A percentile compares a stretch with the other conserved stretches of the same genome.
Conservation (phyloP, 2,329 filamentous ascomycete genomes). For the Chrysosporium queenslandicum region DNA sequence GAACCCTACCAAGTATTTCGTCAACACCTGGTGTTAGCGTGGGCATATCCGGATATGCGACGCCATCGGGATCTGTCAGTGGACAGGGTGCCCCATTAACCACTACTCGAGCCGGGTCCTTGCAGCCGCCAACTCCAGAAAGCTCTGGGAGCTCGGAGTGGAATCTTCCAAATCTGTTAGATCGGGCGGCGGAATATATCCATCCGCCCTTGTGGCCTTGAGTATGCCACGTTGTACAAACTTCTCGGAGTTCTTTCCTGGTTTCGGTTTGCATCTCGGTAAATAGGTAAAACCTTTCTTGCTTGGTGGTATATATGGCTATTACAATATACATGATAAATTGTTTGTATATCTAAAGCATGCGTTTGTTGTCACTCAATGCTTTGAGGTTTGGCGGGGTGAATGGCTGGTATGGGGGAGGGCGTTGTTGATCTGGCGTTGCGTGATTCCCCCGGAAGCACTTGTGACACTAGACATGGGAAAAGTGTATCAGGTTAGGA, state of each 20-base stretch:
- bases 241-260: no score
- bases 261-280: background rate
- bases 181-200: constrained; percentile 40
- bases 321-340: no score
- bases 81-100: constrained; percentile 1
- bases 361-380: no score
- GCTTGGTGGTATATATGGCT: no score
- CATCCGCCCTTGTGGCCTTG: constrained; percentile 37
- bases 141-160: constrained; percentile 40
- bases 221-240: background rate
- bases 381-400: no score
- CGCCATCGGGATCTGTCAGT: constrained; percentile 5
- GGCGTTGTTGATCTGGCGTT: background rate
- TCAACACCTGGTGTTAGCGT: background rate
- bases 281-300: background rate
- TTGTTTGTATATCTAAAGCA: no score
- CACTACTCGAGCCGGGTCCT: constrained; percentile 25
- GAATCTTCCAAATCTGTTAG: constrained; percentile 38
- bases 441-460: background rate
- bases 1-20: constrained; percentile 9
- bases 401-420: background rate
- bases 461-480: background rate
- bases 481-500: background rate
- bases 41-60: constrained; percentile 10
- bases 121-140: constrained; percentile 39